Percentiles rank a stretch among this genome's conserved stretches.
phyloP scores from a whole-genome alignment of 805 yeast genomes.

The Ogataea wickerhamii region DNA sequence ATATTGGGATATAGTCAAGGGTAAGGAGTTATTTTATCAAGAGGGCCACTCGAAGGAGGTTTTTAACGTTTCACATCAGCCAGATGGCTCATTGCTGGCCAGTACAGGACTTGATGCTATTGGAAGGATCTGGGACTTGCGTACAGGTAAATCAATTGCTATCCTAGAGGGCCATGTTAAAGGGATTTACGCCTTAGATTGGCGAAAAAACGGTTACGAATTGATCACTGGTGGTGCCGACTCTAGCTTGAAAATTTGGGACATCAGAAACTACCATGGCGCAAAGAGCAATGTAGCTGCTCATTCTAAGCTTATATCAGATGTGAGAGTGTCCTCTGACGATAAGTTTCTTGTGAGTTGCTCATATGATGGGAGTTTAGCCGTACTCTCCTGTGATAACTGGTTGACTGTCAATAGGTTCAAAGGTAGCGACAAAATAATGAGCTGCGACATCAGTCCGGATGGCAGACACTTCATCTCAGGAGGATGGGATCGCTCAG shows the following conservation, averaged over 20 bases:
- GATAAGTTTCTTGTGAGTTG: slow-evolving; percentile 51
- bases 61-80: slow-evolving; percentile 57
- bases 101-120: slow-evolving; percentile 78
- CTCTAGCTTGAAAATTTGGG: slow-evolving; percentile 81
- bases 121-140: slow-evolving; percentile 78
- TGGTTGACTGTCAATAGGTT: slow-evolving; percentile 60
- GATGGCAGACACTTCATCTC: slow-evolving; percentile 47
- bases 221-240: slow-evolving; percentile 85
- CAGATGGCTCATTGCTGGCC: slow-evolving; percentile 72
- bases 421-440: slow-evolving; percentile 62
- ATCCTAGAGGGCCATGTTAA: slow-evolving; percentile 62
- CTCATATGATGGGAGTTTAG: slow-evolving; percentile 69
- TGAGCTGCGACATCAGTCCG: slow-evolving; percentile 58
- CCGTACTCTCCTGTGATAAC: slow-evolving; percentile 62
- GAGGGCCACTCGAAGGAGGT: slow-evolving; percentile 85
- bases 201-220: slow-evolving; percentile 73
- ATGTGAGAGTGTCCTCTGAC: slow-evolving; percentile 47
- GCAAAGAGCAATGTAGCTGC: slow-evolving; percentile 54
- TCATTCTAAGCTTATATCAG: slow-evolving; percentile 70
- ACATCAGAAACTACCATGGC: slow-evolving; percentile 49
- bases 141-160: slow-evolving; percentile 67
- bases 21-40: slow-evolving; percentile 56
- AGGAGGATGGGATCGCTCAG: slow-evolving; percentile 82
- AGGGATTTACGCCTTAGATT: slow-evolving; percentile 67
- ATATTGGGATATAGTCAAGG: slow-evolving; percentile 66